Conservation (phyloP, 2,329 filamentous ascomycete genomes). For the Talaromyces islandicus region DNA sequence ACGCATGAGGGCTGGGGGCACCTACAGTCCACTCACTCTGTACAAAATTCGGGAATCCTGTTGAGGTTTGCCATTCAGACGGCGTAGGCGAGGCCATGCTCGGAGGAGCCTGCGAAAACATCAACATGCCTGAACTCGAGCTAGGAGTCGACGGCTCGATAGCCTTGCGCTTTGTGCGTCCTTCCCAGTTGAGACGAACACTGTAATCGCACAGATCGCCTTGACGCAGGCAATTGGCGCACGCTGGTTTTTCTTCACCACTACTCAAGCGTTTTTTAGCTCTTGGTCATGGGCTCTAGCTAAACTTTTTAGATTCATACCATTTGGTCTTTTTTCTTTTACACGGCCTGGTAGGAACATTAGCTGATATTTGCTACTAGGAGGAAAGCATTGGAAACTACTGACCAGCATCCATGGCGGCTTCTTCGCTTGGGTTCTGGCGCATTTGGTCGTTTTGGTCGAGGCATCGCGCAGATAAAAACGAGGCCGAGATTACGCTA, state of each 20-base stretch:
- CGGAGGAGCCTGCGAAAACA: background rate
- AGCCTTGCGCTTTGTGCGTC: slow-evolving; percentile 56
- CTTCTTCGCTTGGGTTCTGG: slow-evolving; percentile 62
- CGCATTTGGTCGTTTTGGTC: slow-evolving; percentile 58
- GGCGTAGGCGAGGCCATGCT: background rate
- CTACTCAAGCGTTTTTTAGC: slow-evolving; percentile 23
- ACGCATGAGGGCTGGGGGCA: slow-evolving; percentile 1
- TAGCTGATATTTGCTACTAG: background rate
- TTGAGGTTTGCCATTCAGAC: background rate
- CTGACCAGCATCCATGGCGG: slow-evolving; percentile 63
- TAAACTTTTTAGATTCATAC: slow-evolving; percentile 27
- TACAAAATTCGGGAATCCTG: background rate
- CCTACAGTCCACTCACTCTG: slow-evolving; percentile 5
- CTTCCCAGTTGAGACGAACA: slow-evolving; percentile 75
- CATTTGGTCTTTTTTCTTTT: slow-evolving; percentile 77
- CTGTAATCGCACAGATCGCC: slow-evolving; percentile 74
- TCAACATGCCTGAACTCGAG: slow-evolving; percentile 16
- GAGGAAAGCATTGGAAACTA: slow-evolving; percentile 3
- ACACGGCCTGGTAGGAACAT: slow-evolving; percentile 58
- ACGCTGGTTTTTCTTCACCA: slow-evolving; percentile 69
- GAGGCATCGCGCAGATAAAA: slow-evolving; percentile 48
- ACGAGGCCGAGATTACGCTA: background rate
- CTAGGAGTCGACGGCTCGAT: slow-evolving; percentile 28
- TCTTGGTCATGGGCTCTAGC: background rate
- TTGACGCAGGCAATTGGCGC: slow-evolving; percentile 65